Evolutionary conservation across 345 rosid species (phyloP).

Genomic region (Melaleuca alternifolia): DNA sequence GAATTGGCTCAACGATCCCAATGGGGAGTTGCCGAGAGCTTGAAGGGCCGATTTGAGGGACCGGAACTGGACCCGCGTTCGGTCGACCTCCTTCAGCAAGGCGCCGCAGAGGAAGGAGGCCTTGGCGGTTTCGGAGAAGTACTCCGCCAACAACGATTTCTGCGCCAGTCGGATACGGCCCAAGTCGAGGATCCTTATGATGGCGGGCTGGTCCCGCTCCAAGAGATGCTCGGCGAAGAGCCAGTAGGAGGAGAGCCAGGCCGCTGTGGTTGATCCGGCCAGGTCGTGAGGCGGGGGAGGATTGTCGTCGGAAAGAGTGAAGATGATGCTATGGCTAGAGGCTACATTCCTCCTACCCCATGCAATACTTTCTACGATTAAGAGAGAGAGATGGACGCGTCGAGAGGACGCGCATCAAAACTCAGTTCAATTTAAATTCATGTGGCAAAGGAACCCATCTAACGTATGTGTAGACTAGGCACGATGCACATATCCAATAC

Average conservation of each 20-base stretch:
- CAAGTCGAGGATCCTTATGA: conserved; percentile 20
- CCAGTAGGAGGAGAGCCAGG: conserved; percentile 67
- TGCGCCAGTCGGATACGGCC: conserved; percentile 8
- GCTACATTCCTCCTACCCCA: too few species aligned
- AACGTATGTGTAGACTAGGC: background rate
- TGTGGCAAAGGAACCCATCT: background rate
- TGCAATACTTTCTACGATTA: too few species aligned
- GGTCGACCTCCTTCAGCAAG: conserved; percentile 41
- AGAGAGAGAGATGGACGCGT: too few species aligned
- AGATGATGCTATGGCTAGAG: too few species aligned
- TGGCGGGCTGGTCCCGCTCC: conserved; percentile 50
- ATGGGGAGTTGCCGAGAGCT: background rate
- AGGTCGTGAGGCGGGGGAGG: conserved; percentile 10
- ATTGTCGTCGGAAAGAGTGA: conserved; percentile 4
- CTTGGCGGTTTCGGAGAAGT: conserved; percentile 47
- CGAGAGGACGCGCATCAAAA: too few species aligned
- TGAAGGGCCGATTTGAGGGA: conserved; percentile 15
- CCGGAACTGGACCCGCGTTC: conserved; percentile 22
- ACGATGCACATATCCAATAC: too few species aligned
- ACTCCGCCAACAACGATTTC: conserved; percentile 32
- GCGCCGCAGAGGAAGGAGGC: conserved; percentile 47
- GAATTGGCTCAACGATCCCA: background rate
- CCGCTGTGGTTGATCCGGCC: conserved; percentile 37
- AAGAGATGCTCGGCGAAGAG: conserved; percentile 59
- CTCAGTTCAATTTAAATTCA: background rate